Conservation (phyloP, 345 rosid genomes). For the Litchi chinensis region DNA sequence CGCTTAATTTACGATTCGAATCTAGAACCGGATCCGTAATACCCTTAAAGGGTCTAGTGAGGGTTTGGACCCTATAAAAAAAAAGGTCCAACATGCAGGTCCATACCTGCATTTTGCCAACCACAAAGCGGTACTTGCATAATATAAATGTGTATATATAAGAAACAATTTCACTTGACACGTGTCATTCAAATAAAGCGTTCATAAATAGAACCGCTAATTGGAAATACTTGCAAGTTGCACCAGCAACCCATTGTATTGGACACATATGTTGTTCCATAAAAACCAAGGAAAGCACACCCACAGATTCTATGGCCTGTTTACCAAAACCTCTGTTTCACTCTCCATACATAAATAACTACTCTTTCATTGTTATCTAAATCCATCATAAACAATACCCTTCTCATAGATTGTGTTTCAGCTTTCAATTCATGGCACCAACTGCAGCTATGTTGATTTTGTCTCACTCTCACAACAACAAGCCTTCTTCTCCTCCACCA, state of each 20-base stretch:
- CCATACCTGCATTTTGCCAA: no score
- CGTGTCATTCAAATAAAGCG: no score
- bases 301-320: slow-evolving; percentile 3
- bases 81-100: no score
- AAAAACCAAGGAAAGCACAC: slow-evolving; percentile 4
- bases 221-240: no score
- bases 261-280: neutral
- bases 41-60: no score
- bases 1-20: no score
- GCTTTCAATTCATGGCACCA: slow-evolving; percentile 50
- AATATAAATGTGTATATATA: no score
- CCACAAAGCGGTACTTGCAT: no score
- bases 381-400: neutral
- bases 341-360: neutral
- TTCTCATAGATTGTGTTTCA: neutral
- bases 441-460: slow-evolving; percentile 73
- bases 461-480: slow-evolving; percentile 28
- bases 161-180: no score
- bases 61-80: no score
- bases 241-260: neutral
- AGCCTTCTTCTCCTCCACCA: slow-evolving; percentile 10
- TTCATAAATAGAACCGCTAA: no score
- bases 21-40: no score
- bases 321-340: neutral
- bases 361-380: neutral